Base-by-base conservation (phyloP, 306 rosid species). In the Quercus engelmannii region DNA sequence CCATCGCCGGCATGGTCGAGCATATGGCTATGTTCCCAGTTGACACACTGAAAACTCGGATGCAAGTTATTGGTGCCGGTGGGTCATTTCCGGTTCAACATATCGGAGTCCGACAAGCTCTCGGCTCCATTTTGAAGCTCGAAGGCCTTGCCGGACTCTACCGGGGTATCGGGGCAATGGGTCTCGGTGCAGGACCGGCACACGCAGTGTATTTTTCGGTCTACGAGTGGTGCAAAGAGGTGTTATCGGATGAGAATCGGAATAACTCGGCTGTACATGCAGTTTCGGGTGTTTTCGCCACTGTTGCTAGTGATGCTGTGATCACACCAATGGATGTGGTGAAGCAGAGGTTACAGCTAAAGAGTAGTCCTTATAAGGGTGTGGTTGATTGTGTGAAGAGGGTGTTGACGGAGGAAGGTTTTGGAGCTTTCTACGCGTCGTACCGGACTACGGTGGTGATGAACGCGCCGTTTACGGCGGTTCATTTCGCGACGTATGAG, bases 301-400 rank as follows among this genome's bases (percentile, higher is more conserved):
- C 98, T 5, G 86, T 93, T 4, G 79, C 90, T 2, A 91, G 98
- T 20, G 98, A 93, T 43, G 88, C 97, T 0, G 94, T 93, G 59
- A 90, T 93, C n/a, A 93, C 98, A n/a, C 98, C 98, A 0, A 90
- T 91, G 98, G 98, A 93, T 71, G 82, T 93, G 94, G 98, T 93
- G 82, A 93, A 93, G 86, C 98, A 93, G 91, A 81, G 98, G 71
- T 76, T 93, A 85, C 98, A 93, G 79, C 59, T 93, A 85, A 73
- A 87, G 51, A 88, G 85, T 18, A 90, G 97, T 51, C 92, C 88
- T 14, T 93, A 93, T 71, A 90, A 85, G 52, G 97, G 98, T 1
- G 97, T 93, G 15, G 85, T 79, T 83, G 92, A 93, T 67, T 93
- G 98, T 46, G 87, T 90, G 57, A 81, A 26, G 84, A 90, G 85